Conservation (phyloP, 768 basidiomycete genomes). For the Lactarius psammicola region DNA sequence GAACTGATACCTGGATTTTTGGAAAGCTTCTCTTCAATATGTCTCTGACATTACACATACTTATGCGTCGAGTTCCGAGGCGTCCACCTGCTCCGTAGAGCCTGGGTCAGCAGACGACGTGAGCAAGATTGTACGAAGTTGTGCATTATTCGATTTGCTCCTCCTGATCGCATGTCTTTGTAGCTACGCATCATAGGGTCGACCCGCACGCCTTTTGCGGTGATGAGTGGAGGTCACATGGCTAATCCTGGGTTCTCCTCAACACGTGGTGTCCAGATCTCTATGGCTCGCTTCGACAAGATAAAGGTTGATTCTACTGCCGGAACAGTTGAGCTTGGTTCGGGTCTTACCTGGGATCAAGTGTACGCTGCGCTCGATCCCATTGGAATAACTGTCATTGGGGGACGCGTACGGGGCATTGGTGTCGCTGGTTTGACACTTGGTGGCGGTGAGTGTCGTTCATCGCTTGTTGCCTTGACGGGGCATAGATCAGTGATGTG, state of each 20-base stretch:
- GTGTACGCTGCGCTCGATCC: constrained; percentile 28
- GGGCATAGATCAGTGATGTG: neutral
- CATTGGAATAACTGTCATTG: constrained; percentile 26
- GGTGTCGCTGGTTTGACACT: constrained; percentile 25
- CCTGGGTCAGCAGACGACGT: constrained; percentile 25
- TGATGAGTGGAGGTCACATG: constrained; percentile 31
- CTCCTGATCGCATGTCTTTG: neutral
- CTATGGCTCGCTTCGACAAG: constrained; percentile 26
- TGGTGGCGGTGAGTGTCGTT: no score
- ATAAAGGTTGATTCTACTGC: constrained; percentile 8
- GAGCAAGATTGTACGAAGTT: constrained; percentile 19
- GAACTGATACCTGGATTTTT: neutral
- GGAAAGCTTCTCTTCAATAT: neutral
- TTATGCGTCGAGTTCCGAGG: constrained; percentile 8
- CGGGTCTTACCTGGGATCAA: constrained; percentile 32
- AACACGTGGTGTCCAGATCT: constrained; percentile 26
- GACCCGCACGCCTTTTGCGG: neutral
- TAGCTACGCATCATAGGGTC: neutral
- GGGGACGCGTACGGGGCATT: constrained; percentile 29
- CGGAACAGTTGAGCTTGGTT: constrained; percentile 21
- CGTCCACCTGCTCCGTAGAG: constrained; percentile 25
- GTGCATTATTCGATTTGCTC: neutral
- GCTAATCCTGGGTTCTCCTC: constrained; percentile 30
- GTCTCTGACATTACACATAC: neutral
- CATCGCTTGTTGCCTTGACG: no score